phyloP scores from a whole-genome alignment of 805 yeast genomes.

The Wickerhamiella shivajii region DNA sequence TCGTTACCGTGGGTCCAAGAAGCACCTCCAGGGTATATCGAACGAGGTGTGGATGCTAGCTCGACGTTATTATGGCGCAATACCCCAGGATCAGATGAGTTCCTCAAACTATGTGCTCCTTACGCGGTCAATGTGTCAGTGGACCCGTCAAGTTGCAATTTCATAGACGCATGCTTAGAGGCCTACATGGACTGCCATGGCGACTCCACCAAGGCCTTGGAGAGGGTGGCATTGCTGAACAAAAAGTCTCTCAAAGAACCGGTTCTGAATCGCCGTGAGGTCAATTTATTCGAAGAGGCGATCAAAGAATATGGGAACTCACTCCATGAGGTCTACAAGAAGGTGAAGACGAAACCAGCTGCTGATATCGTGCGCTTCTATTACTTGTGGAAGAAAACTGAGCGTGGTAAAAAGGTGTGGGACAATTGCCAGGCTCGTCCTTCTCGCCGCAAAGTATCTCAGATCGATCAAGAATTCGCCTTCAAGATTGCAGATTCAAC shows the following conservation, averaged over 20 bases:
- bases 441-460: constrained; percentile 34
- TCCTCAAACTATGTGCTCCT: constrained; percentile 38
- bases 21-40: constrained; percentile 65
- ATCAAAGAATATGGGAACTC: constrained; percentile 65
- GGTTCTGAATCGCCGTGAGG: constrained; percentile 49
- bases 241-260: constrained; percentile 61
- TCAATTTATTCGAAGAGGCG: constrained; percentile 56
- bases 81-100: constrained; percentile 36
- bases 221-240: constrained; percentile 33
- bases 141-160: constrained; percentile 58
- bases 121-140: constrained; percentile 43
- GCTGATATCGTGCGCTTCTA: constrained; percentile 76
- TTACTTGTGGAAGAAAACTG: constrained; percentile 84
- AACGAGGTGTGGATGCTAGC: constrained; percentile 54
- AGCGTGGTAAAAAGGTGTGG: constrained; percentile 64
- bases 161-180: constrained; percentile 57
- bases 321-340: constrained; percentile 53
- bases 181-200: constrained; percentile 39
- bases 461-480: constrained; percentile 20
- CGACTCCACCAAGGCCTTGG: constrained; percentile 36
- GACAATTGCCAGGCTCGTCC: constrained; percentile 60
- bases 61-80: constrained; percentile 47
- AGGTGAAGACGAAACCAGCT: constrained; percentile 57
- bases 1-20: constrained; percentile 52
- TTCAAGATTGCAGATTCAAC: constrained; percentile 46